Evolutionary conservation across 768 basidiomycete species (phyloP), one percentile per base, ranked within the genome.

Genomic region (Pulveroboletus sp.): DNA sequence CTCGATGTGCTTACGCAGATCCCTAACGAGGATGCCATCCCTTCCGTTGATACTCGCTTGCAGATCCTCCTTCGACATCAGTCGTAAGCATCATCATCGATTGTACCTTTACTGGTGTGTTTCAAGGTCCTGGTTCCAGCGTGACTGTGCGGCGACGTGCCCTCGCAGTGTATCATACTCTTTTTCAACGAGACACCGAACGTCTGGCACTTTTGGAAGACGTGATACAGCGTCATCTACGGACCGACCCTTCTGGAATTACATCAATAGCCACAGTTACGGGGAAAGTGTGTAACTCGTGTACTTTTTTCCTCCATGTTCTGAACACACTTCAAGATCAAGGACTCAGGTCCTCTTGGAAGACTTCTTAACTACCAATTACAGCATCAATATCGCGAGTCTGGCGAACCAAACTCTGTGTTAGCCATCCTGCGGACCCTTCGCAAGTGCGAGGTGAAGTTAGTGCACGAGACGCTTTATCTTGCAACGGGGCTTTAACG

Each of bases 11-110:
- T 92, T 39, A 81, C 84, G 49, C 72, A 76, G 40, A 74, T 72
- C 15, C 77, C 83, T 3, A 82, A 75, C 12, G 77, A 80, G 57
- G 83, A 88, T 52, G 76, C 86, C 43, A 76, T 89, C 48, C 89
- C 90, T 11, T 90, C 90, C 2, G 76, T 92, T 5, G 82, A 86
- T 59, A 68, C 75, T 18, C 81, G 80, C 43, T 66, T 93, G 6
- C 74, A 77, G 33, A 76, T 82, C 49, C 73, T 93, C 10, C 73
- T 91, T 17, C 80, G 78, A 31, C 85, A 90, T 62, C 76, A 78
- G 57, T 83, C 84, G 90, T 92, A 74, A 80, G 88, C 80, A 43
- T 68, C 62, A 67, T 73, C 63, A 62, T 53, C n/a, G 44, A 39
- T 46, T 38, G 39, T 49, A 46, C 31, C 21, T 18, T 18, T 3